Conservation (phyloP, 345 rosid genomes). For the Citrus unshiu region DNA sequence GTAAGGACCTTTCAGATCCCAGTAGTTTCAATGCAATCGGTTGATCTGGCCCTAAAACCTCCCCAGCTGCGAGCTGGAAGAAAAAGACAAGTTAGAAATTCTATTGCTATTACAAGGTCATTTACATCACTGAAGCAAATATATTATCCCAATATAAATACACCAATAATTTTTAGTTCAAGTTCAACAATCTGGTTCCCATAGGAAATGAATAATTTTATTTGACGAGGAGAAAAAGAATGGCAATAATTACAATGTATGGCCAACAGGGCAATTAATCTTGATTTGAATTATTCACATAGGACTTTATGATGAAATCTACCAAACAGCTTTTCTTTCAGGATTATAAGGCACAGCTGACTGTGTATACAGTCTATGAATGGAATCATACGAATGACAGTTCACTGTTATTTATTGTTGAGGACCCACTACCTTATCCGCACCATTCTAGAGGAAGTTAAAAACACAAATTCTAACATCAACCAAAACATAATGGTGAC, state of each 20-base stretch:
- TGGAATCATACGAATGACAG: neutral
- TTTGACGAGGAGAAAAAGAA: neutral
- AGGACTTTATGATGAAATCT: neutral
- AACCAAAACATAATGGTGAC: neutral
- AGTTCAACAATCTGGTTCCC: neutral
- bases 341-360: neutral
- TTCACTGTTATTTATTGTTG: neutral
- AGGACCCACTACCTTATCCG: neutral
- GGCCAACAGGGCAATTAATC: neutral
- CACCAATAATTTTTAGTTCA: too few species aligned
- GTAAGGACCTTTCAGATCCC: constrained; percentile 90
- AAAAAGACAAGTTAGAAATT: constrained; percentile 9
- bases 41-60: constrained; percentile 87
- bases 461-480: neutral
- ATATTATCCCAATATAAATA: neutral
- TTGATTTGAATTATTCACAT: neutral
- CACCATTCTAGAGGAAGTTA: constrained; percentile 1
- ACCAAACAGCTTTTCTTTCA: neutral
- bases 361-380: neutral
- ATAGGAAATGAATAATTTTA: neutral
- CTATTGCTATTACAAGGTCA: neutral
- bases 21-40: constrained; percentile 84
- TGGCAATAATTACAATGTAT: neutral
- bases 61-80: constrained; percentile 88
- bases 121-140: neutral